Base-by-base conservation (phyloP, 2,329 filamentous ascomycete genomes). In the Aspergillus japonicus region DNA sequence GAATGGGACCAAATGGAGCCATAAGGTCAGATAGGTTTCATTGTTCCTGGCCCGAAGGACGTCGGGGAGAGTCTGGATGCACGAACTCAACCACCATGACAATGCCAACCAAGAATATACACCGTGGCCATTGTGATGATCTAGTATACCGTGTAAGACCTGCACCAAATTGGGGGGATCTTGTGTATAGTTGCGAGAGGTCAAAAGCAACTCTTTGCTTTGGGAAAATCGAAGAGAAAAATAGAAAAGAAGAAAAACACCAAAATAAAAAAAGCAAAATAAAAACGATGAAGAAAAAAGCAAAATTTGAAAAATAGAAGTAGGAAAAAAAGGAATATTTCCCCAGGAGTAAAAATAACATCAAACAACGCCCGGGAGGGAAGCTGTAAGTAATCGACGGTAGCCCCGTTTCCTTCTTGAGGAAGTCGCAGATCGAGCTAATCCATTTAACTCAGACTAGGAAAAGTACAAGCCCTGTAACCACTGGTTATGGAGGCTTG, bases 381-480 rank as follows among this genome's bases (percentile, higher is more conserved):
- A 56, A 66, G 64, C 61, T 65, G 67, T 68, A 68, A 60, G 63
- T 65, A 64, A 65, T 64, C 57, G 52, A 50, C 60, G 59, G 57
- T 62, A 44, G 49, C 56, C 59, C 56, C 54, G 50, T 65, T 68
- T 64, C 66, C 68, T 31, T 53, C 58, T 69, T 64, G 57, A 65
- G 64, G 47, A 29, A 53, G 59, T 54, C 60, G 62, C 63, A 66
- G 67, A 55, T 55, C 53, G 52, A 55, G 42, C 53, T 55, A 55
- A 55, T 55, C 53, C 53, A 31, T 48, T 55, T 55, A 47, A 42
- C 42, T 47, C 39, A 44, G 39, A 44, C 39, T 44, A 44, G 16
- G 39, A 19, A 44, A 64, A 64, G 64, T 47, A 24, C 56, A 29
- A 58, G 57, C 48, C 47, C 50, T 31, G 47, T 53, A 49, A 31